phyloP scores from a whole-genome alignment of 768 basidiomycete species.

The Phaffia australis region DNA sequence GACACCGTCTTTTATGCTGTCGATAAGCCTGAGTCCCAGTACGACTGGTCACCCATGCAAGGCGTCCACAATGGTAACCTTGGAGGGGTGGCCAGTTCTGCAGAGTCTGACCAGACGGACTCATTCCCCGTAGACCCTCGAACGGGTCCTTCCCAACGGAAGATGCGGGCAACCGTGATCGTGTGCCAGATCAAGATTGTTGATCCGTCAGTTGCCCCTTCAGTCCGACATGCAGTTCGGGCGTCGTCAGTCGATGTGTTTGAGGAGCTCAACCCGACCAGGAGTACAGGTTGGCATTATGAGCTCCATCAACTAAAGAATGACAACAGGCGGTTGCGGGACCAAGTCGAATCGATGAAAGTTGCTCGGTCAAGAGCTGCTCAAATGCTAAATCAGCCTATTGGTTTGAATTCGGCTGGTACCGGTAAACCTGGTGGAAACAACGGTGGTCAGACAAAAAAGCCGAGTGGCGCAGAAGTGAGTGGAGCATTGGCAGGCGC shows the following conservation, averaged over 20 bases:
- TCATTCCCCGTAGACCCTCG: slow-evolving; percentile 23
- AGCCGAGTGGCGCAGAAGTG: too few relatives aligned
- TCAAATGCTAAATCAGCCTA: too few relatives aligned
- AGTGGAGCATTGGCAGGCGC: too few relatives aligned
- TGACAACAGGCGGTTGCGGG: slow-evolving; percentile 53
- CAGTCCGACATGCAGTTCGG: slow-evolving; percentile 23
- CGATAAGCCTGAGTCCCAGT: not conserved
- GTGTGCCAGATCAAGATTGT: slow-evolving; percentile 35
- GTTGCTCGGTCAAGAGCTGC: not conserved
- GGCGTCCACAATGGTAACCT: not conserved
- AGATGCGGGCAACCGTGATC: slow-evolving; percentile 31
- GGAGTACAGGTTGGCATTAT: slow-evolving; percentile 83
- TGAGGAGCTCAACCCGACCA: slow-evolving; percentile 55
- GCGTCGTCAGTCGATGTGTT: slow-evolving; percentile 46
- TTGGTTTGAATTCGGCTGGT: too few relatives aligned
- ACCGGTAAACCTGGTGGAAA: too few relatives aligned
- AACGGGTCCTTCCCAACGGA: slow-evolving; percentile 24
- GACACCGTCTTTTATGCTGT: slow-evolving; percentile 36
- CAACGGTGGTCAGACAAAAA: too few relatives aligned
- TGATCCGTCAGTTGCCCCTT: slow-evolving; percentile 1
- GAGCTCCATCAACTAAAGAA: slow-evolving; percentile 74
- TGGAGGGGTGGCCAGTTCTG: slow-evolving; percentile 15
- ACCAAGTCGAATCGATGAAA: slow-evolving; percentile 45
- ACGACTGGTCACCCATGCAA: slow-evolving; percentile 9
- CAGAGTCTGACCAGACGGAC: slow-evolving; percentile 25